Evolutionary conservation across 768 basidiomycete genomes (phyloP), one percentile per base, ranked within the genome.

Genomic region (button mushroom (Agaricus bisporus)): DNA sequence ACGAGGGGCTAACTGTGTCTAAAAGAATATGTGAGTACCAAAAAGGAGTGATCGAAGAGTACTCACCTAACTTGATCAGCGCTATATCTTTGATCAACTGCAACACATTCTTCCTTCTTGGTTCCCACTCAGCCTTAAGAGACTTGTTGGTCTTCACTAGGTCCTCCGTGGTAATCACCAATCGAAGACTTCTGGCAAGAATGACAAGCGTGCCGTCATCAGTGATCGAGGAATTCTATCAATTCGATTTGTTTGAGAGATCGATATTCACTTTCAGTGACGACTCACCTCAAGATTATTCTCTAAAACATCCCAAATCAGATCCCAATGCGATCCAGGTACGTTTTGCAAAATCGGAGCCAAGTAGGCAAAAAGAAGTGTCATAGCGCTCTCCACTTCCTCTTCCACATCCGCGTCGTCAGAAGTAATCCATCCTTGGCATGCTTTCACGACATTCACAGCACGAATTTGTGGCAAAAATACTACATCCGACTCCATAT

Each of bases 301-400:
- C 66, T 95, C 94, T 11, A 95, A 63, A 14, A 98, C 67, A 63
- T 98, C 94, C 65, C 91, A 95, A 4, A 94, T 82, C 32, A 94
- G 79, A 46, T 91, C 88, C 97, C 97, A 99, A 67, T 98, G 97
- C 0, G 78, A 72, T 0, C 95, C 97, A 12, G 82, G 73, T 1
- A 95, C 76, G 62, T 83, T 88, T 68, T 98, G 93, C 55, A 98
- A 68, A 50, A 98, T 86, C 2, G 95, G 94, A 1, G 84, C 90
- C 1, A 98, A 73, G 52, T 86, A 76, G 41, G 76, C 68, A 63
- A 91, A 90, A 3, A 97, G 65, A 56, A 83, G 66, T 6, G 88
- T 83, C 73, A 95, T 83, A 49, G 77, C 80, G 54, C 81, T 83
- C 64, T 97, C 89, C 3, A 94, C 76, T 44, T 87, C 85, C 58